These are phyloP conservation scores for Globisporangium yorkense DNA, from an alignment of 352 stramenopile genomes.

Conservation along the genomic window DNA sequence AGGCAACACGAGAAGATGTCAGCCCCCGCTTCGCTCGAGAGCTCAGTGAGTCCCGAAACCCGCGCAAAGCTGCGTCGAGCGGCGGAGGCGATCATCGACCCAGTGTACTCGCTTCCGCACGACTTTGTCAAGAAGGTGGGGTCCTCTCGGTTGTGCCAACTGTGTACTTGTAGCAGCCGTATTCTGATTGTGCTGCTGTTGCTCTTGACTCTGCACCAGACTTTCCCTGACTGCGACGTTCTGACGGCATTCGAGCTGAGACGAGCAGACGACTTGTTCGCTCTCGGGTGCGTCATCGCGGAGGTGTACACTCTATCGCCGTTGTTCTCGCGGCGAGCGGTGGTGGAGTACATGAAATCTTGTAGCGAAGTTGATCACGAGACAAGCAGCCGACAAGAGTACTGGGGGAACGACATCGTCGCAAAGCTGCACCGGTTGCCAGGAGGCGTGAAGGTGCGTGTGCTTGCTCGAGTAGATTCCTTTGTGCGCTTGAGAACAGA, in stretches of 20 bases:
- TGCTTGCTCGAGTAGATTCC: not conserved
- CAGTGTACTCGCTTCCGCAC: conserved; percentile 24
- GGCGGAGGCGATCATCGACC: conserved; percentile 39
- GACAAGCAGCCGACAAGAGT: not conserved
- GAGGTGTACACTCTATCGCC: conserved; percentile 57
- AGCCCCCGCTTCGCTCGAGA: not conserved
- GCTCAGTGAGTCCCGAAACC: conserved; percentile 6
- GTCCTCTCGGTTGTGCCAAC: too few relatives aligned
- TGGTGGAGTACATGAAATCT: conserved; percentile 31
- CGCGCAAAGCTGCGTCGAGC: conserved; percentile 9
- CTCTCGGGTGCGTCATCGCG: conserved; percentile 57
- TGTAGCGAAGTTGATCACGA: not conserved
- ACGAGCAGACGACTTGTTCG: conserved; percentile 47
- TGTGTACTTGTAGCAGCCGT: not conserved
- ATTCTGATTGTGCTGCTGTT: not conserved
- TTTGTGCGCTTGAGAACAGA: not conserved
- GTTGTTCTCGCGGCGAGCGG: conserved; percentile 50
- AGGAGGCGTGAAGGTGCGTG: conserved; percentile 43
- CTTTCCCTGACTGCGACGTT: conserved; percentile 9
- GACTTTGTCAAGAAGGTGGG: conserved; percentile 10
- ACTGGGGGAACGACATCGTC: conserved; percentile 25
- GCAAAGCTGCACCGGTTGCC: conserved; percentile 27
- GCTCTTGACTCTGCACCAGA: not conserved
- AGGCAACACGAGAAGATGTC: not conserved
- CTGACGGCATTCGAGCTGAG: conserved; percentile 28